Base-by-base conservation (phyloP, 2,329 filamentous ascomycete species). In the Grosmannia huntii region DNA sequence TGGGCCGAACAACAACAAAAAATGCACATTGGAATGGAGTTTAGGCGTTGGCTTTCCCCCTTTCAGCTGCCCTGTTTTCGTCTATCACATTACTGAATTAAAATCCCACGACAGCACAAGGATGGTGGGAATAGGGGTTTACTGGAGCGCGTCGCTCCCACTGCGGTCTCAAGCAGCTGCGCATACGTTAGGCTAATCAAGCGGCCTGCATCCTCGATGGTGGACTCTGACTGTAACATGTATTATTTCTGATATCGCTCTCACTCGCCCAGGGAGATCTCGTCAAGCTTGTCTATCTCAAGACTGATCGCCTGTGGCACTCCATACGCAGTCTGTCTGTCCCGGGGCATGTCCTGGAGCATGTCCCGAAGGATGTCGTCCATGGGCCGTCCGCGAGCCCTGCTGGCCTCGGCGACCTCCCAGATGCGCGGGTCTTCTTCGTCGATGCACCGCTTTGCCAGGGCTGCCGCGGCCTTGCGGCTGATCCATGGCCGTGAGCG, bases 391-490 rank as follows among this genome's bases (percentile, higher is more conserved):
- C 63, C 62, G 10, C 63, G 57, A 1, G 41, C 57, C 2, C 58
- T 57, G 38, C 60, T 59, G 12, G 61, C 61, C 4, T 66, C 65
- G 21, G 72, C 64, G 9, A 75, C 59, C 14, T 53, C 56, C 62
- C 67, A 67, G 33, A 68, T 67, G 50, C 72, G 66, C 2, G 62
- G 56, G 59, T 75, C 72, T 52, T 66, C 63, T 7, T 67, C 66
- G 33, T 64, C 59, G 54, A 71, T 65, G 59, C 71, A 72, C 38
- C 69, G 66, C 55, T 64, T 62, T 11, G 71, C 63, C 49, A 75
- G 67, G 10, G 65, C 67, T 10, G 69, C 54, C 9, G 71, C 66
- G 0, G 71, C 67, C 38, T 57, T 62, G 51, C 62, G 64, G 61
- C 65, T 68, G 44, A 72, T 63, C 69, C 70, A 73, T 57, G 63